Base-by-base conservation (phyloP, 345 rosid genomes). In the Eucalyptus curtisii region DNA sequence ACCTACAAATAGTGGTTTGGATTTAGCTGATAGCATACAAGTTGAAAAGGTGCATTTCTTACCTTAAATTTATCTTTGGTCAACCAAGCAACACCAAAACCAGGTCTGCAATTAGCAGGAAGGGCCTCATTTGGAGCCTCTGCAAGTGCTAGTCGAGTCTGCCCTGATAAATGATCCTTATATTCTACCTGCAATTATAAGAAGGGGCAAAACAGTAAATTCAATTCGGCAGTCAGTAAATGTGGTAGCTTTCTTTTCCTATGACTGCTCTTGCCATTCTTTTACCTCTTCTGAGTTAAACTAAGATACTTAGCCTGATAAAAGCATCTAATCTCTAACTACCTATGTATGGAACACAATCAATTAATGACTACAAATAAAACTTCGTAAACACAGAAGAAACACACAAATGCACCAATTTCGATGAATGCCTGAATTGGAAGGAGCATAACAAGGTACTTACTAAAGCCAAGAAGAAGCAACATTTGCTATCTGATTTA, bases 71-170 rank as follows among this genome's bases (percentile, higher is more conserved):
- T 94, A 93, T 95, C 94, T 92, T 96, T 95, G 87, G 98, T 93
- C 89, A 94, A 89, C 95, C 95, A 94, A n/a, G 95, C 98, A 89
- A 90, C 92, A 48, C 95, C 95, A 88, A 96, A 97, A 93, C 92
- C 92, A 90, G 99, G 98, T 90, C 99, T 91, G 88, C 99, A 97
- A 91, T 94, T 88, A 85, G 92, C 91, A 87, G 99, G 99, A 92
- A 97, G 99, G 24, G 97, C 98, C 91, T 96, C 98, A 53, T 92
- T 90, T 24, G 99, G 99, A 91, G 99, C 96, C 93, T 97, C 99
- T 87, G 98, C 93, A 57, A 94, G 91, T 68, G 98, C 97, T 88
- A 94, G 42, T 89, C 48, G 91, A 47, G 89, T 93, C 91, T 93
- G 95, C 61, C 97, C 98, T 93, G 91, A 88, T 81, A 94, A 93